These are phyloP conservation scores for Xylaria arbuscula DNA, from an alignment of 2,329 filamentous ascomycete genomes.

Conservation along the genomic window DNA sequence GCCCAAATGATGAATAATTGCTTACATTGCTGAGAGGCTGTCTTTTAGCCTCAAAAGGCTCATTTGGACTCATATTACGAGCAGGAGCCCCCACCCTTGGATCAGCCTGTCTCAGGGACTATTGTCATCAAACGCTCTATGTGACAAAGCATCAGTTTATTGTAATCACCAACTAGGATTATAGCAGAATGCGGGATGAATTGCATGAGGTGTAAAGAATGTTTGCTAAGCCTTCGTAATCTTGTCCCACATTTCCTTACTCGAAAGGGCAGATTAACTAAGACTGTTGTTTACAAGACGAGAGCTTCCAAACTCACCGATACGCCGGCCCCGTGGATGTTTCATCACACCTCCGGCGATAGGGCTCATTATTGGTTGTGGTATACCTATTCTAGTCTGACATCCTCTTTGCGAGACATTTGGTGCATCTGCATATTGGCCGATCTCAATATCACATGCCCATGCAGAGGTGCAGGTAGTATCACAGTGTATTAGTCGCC, in stretches of 20 bases:
- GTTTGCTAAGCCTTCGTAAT: conserved; percentile 6
- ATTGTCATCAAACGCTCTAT: conserved; percentile 24
- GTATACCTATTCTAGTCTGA: conserved; percentile 16
- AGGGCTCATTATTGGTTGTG: conserved; percentile 19
- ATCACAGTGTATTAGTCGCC: conserved; percentile 9
- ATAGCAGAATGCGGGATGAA: background rate
- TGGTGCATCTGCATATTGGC: conserved; percentile 13
- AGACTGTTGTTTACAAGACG: background rate
- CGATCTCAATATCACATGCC: conserved; percentile 9
- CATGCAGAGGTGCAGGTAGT: conserved; percentile 2
- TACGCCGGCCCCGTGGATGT: background rate
- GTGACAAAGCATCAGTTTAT: conserved; percentile 28
- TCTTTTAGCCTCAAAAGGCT: conserved; percentile 13
- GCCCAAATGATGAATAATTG: conserved; percentile 27
- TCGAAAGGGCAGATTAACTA: background rate
- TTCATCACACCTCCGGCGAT: conserved; percentile 6
- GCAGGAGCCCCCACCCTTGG: conserved; percentile 7
- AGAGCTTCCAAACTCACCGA: background rate
- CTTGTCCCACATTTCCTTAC: background rate
- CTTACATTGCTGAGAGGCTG: conserved; percentile 22
- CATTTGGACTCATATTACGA: background rate
- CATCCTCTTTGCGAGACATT: background rate
- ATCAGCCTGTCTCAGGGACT: conserved; percentile 4
- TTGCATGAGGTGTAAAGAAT: background rate
- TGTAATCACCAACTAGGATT: background rate